phyloP scores from a whole-genome alignment of 148 eudicot species.

The Selenicereus undatus region DNA sequence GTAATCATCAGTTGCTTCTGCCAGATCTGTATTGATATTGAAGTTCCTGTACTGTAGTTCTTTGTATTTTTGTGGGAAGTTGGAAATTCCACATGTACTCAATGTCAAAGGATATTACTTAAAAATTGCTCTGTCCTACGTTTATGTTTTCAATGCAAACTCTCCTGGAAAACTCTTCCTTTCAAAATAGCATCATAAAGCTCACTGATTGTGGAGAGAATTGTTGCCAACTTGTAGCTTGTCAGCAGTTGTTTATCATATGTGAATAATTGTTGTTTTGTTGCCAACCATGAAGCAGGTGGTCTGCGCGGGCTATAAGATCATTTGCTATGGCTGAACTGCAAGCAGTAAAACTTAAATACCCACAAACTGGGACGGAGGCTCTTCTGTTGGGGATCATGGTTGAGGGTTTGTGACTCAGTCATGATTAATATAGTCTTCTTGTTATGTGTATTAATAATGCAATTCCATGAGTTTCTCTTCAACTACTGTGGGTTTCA shows the following conservation, averaged over 20 bases:
- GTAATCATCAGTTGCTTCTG: too few species aligned
- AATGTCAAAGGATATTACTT: neutral
- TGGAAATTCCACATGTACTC: neutral
- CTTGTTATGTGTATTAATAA: neutral
- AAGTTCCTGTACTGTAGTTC: too few species aligned
- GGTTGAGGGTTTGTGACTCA: slow-evolving; percentile 69
- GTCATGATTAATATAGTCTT: neutral
- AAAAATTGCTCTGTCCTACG: too few species aligned
- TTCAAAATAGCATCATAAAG: neutral
- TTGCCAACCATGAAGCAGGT: slow-evolving; percentile 50
- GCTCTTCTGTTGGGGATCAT: slow-evolving; percentile 83
- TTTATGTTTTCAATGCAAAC: neutral
- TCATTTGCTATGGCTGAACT: slow-evolving; percentile 71
- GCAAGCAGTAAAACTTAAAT: slow-evolving; percentile 85
- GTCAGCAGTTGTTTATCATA: slow-evolving; percentile 15
- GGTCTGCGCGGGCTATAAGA: slow-evolving; percentile 86
- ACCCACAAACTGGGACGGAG: slow-evolving; percentile 79
- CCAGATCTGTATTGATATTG: too few species aligned
- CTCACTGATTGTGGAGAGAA: neutral
- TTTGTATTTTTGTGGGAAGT: neutral
- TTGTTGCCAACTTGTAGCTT: neutral
- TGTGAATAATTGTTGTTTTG: slow-evolving; percentile 17
- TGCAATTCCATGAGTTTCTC: neutral
- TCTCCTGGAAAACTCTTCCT: neutral
- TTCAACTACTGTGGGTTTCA: neutral